Conservation (phyloP, 805 yeast genomes). For the Ogataea pini region DNA sequence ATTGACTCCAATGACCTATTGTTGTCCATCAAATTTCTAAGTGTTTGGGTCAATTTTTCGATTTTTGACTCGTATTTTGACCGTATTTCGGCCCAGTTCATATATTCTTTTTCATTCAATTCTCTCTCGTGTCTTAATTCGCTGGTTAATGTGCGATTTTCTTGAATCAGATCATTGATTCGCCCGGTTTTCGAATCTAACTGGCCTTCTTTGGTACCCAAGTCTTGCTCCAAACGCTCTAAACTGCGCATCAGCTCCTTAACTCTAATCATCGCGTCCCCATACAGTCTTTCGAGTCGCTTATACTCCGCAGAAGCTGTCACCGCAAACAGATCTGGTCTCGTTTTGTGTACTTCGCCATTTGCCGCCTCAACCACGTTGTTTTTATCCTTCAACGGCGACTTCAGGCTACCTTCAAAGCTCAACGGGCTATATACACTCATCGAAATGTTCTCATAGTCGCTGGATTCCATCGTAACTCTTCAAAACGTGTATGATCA, state of each 20-base stretch:
- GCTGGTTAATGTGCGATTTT: conserved; percentile 25
- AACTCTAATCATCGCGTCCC: conserved; percentile 32
- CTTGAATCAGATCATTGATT: conserved; percentile 32
- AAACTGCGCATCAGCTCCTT: conserved; percentile 36
- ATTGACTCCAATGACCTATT: conserved; percentile 17
- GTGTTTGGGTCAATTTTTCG: conserved; percentile 21
- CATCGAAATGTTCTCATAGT: conserved; percentile 23
- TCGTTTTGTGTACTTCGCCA: background rate
- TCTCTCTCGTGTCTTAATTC: conserved; percentile 34
- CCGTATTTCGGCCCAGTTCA: conserved; percentile 31
- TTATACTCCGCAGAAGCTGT: conserved; percentile 18
- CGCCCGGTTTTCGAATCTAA: conserved; percentile 25
- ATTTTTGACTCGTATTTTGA: conserved; percentile 31
- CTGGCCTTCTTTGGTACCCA: conserved; percentile 32
- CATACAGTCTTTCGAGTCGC: conserved; percentile 31
- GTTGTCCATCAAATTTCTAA: conserved; percentile 20
- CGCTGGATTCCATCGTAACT: conserved; percentile 22
- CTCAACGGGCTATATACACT: conserved; percentile 14
- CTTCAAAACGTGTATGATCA: background rate
- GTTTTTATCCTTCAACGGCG: conserved; percentile 22
- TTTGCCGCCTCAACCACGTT: conserved; percentile 16
- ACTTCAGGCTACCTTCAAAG: conserved; percentile 3
- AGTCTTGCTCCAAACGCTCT: conserved; percentile 38
- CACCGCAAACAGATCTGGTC: background rate
- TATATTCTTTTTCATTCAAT: conserved; percentile 33